Percentiles rank a stretch among this genome's conserved stretches.
These are phyloP conservation scores for Venturia nashicola DNA, from an alignment of 2,329 filamentous ascomycete species.

Conservation along the genomic window DNA sequence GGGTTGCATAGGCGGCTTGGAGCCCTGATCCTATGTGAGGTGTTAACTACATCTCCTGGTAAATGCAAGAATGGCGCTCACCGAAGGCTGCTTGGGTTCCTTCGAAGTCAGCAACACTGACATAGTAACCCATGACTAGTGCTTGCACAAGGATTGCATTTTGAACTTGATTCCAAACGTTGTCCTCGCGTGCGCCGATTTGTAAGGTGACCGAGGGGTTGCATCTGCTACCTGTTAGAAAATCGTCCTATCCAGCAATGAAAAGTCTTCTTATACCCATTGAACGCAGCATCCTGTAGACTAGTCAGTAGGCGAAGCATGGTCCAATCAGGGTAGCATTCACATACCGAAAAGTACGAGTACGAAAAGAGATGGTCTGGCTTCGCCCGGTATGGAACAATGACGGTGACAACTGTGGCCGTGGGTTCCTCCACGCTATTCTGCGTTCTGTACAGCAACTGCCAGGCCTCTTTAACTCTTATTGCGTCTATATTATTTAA, in stretches of 20 bases:
- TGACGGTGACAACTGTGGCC: conserved; percentile 7
- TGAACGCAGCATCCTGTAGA: conserved; percentile 5
- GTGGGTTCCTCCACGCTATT: conserved; percentile 9
- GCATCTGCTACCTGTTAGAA: neutral
- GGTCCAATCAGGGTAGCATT: neutral
- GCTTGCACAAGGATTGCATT: conserved; percentile 2
- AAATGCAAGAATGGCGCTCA: neutral
- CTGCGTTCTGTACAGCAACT: conserved; percentile 8
- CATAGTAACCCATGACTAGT: conserved; percentile 4
- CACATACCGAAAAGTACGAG: conserved; percentile 5
- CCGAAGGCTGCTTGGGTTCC: conserved; percentile 5
- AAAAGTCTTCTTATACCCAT: neutral
- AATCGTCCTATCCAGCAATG: neutral
- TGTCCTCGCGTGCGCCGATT: conserved; percentile 4
- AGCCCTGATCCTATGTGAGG: neutral
- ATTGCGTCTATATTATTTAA: conserved; percentile 8
- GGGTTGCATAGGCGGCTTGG: conserved; percentile 7
- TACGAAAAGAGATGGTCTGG: conserved; percentile 6
- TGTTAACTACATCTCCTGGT: neutral
- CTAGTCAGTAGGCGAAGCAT: neutral
- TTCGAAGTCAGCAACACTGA: conserved; percentile 5
- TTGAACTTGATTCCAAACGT: conserved; percentile 5
- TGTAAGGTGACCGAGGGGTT: conserved; percentile 9
- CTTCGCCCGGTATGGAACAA: conserved; percentile 6
- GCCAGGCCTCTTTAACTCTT: conserved; percentile 4